phyloP scores from a whole-genome alignment of 345 rosid genomes.

The Reutealis trisperma region DNA sequence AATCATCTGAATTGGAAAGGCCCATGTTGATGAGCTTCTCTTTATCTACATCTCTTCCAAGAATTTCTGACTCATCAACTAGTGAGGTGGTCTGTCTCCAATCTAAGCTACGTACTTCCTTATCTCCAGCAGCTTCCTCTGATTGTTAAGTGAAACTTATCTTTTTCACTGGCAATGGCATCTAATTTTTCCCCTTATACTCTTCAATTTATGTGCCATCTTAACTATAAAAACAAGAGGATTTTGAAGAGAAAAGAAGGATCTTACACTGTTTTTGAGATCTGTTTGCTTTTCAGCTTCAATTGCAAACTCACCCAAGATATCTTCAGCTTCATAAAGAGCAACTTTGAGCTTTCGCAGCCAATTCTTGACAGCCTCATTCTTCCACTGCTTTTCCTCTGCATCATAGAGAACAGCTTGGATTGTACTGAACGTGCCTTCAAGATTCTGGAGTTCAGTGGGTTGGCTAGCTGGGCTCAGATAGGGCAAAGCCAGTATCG shows the following conservation, averaged over 20 bases:
- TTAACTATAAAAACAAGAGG: background rate
- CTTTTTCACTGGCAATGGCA: background rate
- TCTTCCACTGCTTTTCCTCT: constrained; percentile 12
- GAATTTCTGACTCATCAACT: background rate
- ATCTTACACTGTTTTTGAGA: background rate
- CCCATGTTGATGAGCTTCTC: background rate
- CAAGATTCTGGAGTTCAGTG: background rate
- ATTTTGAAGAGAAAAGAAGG: background rate
- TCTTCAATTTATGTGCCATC: constrained; percentile 6
- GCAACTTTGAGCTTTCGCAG: background rate
- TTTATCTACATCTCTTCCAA: background rate
- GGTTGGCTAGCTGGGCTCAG: no score
- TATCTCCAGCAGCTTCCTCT: background rate
- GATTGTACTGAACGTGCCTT: background rate
- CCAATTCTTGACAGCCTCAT: background rate
- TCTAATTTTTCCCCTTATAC: background rate
- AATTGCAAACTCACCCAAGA: background rate
- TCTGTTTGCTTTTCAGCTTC: background rate
- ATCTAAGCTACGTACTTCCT: background rate
- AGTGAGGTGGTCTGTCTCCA: background rate
- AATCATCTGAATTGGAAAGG: background rate
- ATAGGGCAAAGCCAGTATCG: no score
- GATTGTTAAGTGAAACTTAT: background rate
- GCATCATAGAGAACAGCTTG: constrained; percentile 15
- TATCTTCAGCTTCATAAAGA: constrained; percentile 14